Conservation (phyloP, 2,329 filamentous ascomycete genomes). For the Ilyonectria mors-panacis region DNA sequence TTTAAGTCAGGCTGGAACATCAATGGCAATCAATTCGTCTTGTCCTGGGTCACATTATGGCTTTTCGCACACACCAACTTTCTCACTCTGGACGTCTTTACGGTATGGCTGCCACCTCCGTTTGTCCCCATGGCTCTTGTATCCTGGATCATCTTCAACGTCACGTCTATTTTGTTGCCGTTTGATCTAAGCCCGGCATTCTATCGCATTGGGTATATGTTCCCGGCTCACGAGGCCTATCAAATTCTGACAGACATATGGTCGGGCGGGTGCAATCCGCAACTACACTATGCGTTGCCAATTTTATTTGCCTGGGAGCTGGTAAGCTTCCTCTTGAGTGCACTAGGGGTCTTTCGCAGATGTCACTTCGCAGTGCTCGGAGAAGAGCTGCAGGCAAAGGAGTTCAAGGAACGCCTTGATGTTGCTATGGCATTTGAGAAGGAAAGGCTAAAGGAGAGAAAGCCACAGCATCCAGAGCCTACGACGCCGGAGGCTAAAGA, state of each 20-base stretch:
- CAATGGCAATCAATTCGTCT: slow-evolving; percentile 33
- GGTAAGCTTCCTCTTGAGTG: not conserved
- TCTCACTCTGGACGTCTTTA: slow-evolving; percentile 41
- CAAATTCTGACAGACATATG: slow-evolving; percentile 37
- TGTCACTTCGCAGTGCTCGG: slow-evolving; percentile 18
- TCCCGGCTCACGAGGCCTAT: slow-evolving; percentile 39
- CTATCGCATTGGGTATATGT: slow-evolving; percentile 35
- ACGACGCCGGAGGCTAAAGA: not conserved
- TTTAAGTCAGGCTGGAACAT: slow-evolving; percentile 35
- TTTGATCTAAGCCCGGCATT: slow-evolving; percentile 37
- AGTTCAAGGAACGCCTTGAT: slow-evolving; percentile 13
- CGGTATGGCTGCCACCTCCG: slow-evolving; percentile 40
- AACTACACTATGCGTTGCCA: slow-evolving; percentile 35
- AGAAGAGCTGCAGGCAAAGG: slow-evolving; percentile 15
- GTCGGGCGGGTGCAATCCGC: slow-evolving; percentile 41
- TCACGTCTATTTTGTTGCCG: slow-evolving; percentile 38
- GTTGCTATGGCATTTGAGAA: slow-evolving; percentile 17
- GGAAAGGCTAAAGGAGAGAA: slow-evolving; percentile 1
- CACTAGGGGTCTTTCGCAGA: slow-evolving; percentile 16
- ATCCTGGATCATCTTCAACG: slow-evolving; percentile 38
- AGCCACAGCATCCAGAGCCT: not conserved
- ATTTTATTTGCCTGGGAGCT: slow-evolving; percentile 42
- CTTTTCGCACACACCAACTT: slow-evolving; percentile 41
- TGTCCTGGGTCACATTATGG: slow-evolving; percentile 41
- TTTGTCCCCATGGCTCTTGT: slow-evolving; percentile 42